Conservation (phyloP, 176 grass and related monocot genomes). For the Hordeum marinum region DNA sequence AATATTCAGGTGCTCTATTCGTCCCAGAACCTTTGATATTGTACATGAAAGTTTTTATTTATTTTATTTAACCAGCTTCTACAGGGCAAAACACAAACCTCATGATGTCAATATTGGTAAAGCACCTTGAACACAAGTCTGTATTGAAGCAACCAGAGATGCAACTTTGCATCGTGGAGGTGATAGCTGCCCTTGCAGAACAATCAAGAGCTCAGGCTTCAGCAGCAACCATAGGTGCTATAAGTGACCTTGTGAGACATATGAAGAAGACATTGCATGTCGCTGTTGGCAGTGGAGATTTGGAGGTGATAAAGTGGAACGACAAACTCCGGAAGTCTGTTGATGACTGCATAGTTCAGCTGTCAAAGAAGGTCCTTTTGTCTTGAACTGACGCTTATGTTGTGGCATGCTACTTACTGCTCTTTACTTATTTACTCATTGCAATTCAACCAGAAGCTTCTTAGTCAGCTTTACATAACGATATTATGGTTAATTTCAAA, state of each 20-base stretch:
- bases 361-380: slow-evolving; percentile 79
- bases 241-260: slow-evolving; percentile 94
- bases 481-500: background rate
- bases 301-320: slow-evolving; percentile 71
- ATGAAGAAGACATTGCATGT: slow-evolving; percentile 71
- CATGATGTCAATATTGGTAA: slow-evolving; percentile 76
- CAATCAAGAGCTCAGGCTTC: slow-evolving; percentile 72
- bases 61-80: slow-evolving; percentile 30
- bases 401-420: background rate
- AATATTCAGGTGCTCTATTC: slow-evolving; percentile 60
- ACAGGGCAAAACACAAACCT: slow-evolving; percentile 80
- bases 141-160: slow-evolving; percentile 81
- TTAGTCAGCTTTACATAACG: background rate
- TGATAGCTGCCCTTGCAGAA: slow-evolving; percentile 59
- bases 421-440: background rate
- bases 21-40: background rate
- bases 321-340: slow-evolving; percentile 59
- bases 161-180: slow-evolving; percentile 77
- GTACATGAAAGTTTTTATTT: slow-evolving; percentile 7
- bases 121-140: slow-evolving; percentile 91
- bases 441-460: background rate
- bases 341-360: slow-evolving; percentile 74
- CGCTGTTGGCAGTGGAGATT: slow-evolving; percentile 56
- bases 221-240: slow-evolving; percentile 71
- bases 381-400: background rate